phyloP scores from a whole-genome alignment of 2,329 filamentous ascomycete genomes.

The Tolypocladium tundrense region DNA sequence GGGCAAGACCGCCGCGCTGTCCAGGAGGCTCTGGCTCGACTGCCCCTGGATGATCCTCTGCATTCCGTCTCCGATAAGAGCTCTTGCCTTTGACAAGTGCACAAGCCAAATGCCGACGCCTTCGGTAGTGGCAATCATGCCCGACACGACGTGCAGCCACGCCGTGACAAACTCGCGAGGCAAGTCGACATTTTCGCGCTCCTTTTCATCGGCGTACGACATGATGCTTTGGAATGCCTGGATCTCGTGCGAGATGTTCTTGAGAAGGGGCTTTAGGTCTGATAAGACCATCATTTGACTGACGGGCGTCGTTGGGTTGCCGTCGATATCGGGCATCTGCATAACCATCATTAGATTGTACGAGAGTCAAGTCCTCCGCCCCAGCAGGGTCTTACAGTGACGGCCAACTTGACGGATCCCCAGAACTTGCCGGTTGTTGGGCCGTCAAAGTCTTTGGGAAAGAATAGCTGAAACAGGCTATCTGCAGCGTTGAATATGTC shows the following conservation, averaged over 20 bases:
- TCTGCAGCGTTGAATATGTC: slow-evolving; percentile 31
- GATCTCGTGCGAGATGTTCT: slow-evolving; percentile 13
- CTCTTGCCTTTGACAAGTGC: slow-evolving; percentile 19
- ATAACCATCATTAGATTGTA: background rate
- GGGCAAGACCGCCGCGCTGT: slow-evolving; percentile 28
- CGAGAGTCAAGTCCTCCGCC: background rate
- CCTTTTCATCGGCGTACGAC: slow-evolving; percentile 13
- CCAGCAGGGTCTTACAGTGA: slow-evolving; percentile 14
- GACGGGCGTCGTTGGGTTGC: slow-evolving; percentile 1
- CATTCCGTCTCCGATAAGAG: slow-evolving; percentile 24
- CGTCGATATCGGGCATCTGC: slow-evolving; percentile 6
- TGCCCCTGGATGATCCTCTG: slow-evolving; percentile 23
- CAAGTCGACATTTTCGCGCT: slow-evolving; percentile 19
- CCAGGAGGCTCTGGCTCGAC: slow-evolving; percentile 19
- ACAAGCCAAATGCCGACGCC: slow-evolving; percentile 13
- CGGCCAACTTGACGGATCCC: slow-evolving; percentile 25
- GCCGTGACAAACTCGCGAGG: slow-evolving; percentile 26
- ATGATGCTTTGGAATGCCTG: slow-evolving; percentile 18
- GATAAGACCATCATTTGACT: background rate
- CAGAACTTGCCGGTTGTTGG: slow-evolving; percentile 31
- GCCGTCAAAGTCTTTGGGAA: slow-evolving; percentile 23
- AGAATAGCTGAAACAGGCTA: slow-evolving; percentile 29
- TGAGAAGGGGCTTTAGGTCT: slow-evolving; percentile 7
- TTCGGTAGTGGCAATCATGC: slow-evolving; percentile 17
- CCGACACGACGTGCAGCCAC: slow-evolving; percentile 32